Percentiles rank a stretch among this genome's conserved stretches.
phyloP scores from a whole-genome alignment of 441 rosid genomes.

The Populus tomentosa region DNA sequence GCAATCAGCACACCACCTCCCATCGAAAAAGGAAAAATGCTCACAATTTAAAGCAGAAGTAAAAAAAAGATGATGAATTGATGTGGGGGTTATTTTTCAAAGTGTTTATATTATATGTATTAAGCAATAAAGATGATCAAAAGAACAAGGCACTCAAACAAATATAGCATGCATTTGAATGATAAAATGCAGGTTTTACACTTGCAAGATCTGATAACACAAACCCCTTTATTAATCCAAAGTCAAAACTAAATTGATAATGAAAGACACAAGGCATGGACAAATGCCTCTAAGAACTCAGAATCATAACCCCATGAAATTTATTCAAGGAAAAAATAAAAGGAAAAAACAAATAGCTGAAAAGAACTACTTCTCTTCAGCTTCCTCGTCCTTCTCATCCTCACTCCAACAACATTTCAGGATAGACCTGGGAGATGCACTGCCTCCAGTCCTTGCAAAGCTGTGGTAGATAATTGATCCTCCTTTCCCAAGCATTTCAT shows the following conservation, averaged over 20 bases:
- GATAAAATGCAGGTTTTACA: background rate
- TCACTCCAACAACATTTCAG: slow-evolving; percentile 54
- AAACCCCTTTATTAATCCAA: background rate
- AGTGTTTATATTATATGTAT: too few relatives aligned
- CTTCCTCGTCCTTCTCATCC: slow-evolving; percentile 47
- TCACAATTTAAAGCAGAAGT: too few relatives aligned
- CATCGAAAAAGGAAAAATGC: too few relatives aligned
- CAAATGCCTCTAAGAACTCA: background rate
- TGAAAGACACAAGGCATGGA: background rate
- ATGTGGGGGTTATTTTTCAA: too few relatives aligned
- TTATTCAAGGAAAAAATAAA: too few relatives aligned
- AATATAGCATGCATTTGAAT: background rate
- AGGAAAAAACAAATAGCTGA: background rate
- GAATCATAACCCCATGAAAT: background rate
- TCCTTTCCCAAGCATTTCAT: slow-evolving; percentile 47
- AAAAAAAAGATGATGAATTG: too few relatives aligned
- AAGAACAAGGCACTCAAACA: too few relatives aligned
- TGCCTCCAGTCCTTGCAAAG: slow-evolving; percentile 28
- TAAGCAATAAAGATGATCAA: too few relatives aligned
- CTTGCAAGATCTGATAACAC: background rate
- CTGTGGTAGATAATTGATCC: slow-evolving; percentile 54
- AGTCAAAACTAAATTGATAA: background rate
- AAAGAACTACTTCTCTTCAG: slow-evolving; percentile 9
- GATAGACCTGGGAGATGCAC: slow-evolving; percentile 46
- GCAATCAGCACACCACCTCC: too few relatives aligned